Percentiles rank a stretch among this genome's conserved stretches.
Conservation (phyloP, 179 eudicot genomes). For the Drosera spatulata region DNA sequence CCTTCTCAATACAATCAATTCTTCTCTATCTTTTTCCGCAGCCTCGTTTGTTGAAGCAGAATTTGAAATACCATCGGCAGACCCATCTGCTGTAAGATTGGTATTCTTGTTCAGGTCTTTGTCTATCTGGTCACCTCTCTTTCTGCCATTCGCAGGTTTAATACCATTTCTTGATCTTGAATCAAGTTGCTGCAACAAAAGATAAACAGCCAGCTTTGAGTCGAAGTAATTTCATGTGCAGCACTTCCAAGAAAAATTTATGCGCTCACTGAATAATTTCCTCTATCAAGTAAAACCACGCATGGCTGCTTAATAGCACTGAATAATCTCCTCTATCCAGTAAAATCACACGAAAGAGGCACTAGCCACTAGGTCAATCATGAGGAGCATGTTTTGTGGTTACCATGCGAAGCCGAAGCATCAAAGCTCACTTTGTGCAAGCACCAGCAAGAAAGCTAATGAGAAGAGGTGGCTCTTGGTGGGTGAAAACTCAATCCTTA, state of each 20-base stretch:
- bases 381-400: too few species aligned
- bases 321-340: too few species aligned
- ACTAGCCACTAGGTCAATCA: too few species aligned
- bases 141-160: slow-evolving; percentile 45
- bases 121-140: slow-evolving; percentile 29
- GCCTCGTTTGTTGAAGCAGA: slow-evolving; percentile 33
- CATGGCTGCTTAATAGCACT: too few species aligned
- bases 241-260: background rate
- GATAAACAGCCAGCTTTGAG: background rate
- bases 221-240: background rate
- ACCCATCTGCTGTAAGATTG: slow-evolving; percentile 29
- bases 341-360: too few species aligned
- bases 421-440: too few species aligned
- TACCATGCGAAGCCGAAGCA: too few species aligned
- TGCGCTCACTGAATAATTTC: background rate
- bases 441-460: too few species aligned
- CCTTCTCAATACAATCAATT: slow-evolving; percentile 51
- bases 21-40: slow-evolving; percentile 54
- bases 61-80: slow-evolving; percentile 26
- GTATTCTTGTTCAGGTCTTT: slow-evolving; percentile 29
- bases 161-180: slow-evolving; percentile 34
- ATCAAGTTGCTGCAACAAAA: slow-evolving; percentile 29
- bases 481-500: too few species aligned
- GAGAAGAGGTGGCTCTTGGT: too few species aligned
- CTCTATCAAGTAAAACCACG: too few species aligned